Evolutionary conservation across 371 early-diverging fungal species (phyloP).

Genomic region (Lichtheimia ornata): DNA sequence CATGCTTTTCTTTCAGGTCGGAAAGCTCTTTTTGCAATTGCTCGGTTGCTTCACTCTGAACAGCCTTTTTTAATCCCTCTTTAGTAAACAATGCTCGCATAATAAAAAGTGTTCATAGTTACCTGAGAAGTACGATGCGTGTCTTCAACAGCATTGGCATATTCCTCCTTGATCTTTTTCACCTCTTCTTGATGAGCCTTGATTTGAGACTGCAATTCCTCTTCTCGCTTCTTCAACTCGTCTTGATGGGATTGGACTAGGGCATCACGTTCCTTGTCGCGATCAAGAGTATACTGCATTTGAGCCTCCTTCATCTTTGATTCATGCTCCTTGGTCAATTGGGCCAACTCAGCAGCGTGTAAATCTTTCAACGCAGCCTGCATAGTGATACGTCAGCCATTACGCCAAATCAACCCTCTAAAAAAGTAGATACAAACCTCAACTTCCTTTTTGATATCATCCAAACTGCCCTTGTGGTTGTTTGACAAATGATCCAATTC

Average conservation of each 20-base stretch:
- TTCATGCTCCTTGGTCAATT: conserved; percentile 16
- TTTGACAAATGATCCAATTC: conserved; percentile 21
- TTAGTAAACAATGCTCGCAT: not conserved
- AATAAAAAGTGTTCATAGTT: not conserved
- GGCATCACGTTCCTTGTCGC: conserved; percentile 17
- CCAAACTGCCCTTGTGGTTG: conserved; percentile 28
- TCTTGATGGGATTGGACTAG: conserved; percentile 3
- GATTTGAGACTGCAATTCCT: not conserved
- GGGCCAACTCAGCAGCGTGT: conserved; percentile 24
- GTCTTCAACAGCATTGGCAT: conserved; percentile 16
- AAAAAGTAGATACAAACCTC: conserved; percentile 17
- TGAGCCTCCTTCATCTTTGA: conserved; percentile 24
- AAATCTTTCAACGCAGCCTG: conserved; percentile 23
- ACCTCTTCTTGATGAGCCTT: not conserved
- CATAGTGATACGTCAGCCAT: not conserved
- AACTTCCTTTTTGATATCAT: conserved; percentile 35
- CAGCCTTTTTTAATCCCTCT: not conserved
- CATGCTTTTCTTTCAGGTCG: conserved; percentile 4
- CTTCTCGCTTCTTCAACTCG: conserved; percentile 1
- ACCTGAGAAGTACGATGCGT: conserved; percentile 7
- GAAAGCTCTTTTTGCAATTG: not conserved
- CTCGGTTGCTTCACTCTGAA: not conserved
- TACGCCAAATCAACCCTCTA: not conserved
- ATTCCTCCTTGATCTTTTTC: conserved; percentile 9
- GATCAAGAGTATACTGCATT: conserved; percentile 10